Percentiles rank a stretch among this genome's conserved stretches.
Evolutionary conservation across 345 rosid species (phyloP).

Genomic region (Arabis alpina): DNA sequence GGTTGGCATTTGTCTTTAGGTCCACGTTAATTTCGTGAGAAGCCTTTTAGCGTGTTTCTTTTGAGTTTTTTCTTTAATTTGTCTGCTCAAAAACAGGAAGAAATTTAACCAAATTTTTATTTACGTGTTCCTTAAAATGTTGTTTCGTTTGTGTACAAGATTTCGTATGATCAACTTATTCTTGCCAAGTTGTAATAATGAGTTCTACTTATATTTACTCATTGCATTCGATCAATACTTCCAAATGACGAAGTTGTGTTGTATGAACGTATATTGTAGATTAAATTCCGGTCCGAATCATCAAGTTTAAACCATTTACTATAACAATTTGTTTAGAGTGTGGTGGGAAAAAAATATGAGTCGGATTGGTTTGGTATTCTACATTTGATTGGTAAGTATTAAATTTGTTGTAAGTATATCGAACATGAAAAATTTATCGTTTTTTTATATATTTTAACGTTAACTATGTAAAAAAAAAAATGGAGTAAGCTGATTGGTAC

Average conservation of each 20-base stretch:
- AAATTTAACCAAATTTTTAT: constrained; percentile 9
- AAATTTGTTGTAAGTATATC: too few species aligned
- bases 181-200: constrained; percentile 18
- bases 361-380: too few species aligned
- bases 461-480: too few species aligned
- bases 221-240: not conserved
- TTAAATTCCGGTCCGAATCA: not conserved
- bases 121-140: constrained; percentile 22
- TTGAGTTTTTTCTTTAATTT: constrained; percentile 25
- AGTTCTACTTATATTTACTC: constrained; percentile 18
- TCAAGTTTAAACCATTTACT: not conserved
- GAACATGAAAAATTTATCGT: too few species aligned
- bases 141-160: constrained; percentile 24
- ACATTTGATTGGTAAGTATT: too few species aligned
- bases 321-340: not conserved
- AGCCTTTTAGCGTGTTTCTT: constrained; percentile 36
- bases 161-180: constrained; percentile 24
- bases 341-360: too few species aligned
- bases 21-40: constrained; percentile 41
- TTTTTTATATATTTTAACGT: too few species aligned
- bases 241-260: not conserved
- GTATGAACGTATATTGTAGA: not conserved
- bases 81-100: constrained; percentile 16
- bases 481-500: not conserved
- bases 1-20: constrained; percentile 27